phyloP scores from a whole-genome alignment of 495 filamentous ascomycete genomes.

The Hypoxylon cercidicola region DNA sequence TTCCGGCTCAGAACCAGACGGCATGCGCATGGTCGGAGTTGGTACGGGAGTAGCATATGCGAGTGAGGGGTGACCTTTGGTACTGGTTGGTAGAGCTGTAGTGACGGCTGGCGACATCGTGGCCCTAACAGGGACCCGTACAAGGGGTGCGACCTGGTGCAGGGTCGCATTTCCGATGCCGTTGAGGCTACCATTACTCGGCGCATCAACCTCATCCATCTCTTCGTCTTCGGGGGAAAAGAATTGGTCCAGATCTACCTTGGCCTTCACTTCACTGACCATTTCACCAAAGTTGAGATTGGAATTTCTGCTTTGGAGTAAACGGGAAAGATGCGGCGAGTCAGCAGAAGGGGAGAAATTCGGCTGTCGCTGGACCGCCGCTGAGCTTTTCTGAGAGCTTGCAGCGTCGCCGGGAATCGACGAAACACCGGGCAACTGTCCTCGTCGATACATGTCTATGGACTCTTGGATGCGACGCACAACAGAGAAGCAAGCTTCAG shows the following conservation, averaged over 20 bases:
- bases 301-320: conserved; percentile 73
- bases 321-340: conserved; percentile 79
- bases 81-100: conserved; percentile 63
- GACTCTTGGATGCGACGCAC: conserved; percentile 60
- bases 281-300: conserved; percentile 70
- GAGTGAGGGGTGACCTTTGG: conserved; percentile 58
- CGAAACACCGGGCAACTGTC: conserved; percentile 56
- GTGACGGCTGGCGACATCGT: conserved; percentile 63
- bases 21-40: conserved; percentile 38
- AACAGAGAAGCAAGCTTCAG: conserved; percentile 61
- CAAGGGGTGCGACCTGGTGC: conserved; percentile 53
- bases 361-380: conserved; percentile 11
- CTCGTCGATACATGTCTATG: conserved; percentile 56
- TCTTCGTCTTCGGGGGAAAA: conserved; percentile 59
- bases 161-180: conserved; percentile 37
- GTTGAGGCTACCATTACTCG: conserved; percentile 17
- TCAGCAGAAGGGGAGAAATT: conserved; percentile 69
- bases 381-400: conserved; percentile 24
- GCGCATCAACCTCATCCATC: conserved; percentile 57
- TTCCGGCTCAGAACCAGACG: conserved; percentile 47
- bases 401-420: conserved; percentile 51
- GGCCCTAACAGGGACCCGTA: conserved; percentile 67
- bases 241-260: conserved; percentile 62
- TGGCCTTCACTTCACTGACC: conserved; percentile 66
- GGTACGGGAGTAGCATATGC: conserved; percentile 50